Conservation (phyloP, 2,329 filamentous ascomycete species). For the Venturiaceae sp. region DNA sequence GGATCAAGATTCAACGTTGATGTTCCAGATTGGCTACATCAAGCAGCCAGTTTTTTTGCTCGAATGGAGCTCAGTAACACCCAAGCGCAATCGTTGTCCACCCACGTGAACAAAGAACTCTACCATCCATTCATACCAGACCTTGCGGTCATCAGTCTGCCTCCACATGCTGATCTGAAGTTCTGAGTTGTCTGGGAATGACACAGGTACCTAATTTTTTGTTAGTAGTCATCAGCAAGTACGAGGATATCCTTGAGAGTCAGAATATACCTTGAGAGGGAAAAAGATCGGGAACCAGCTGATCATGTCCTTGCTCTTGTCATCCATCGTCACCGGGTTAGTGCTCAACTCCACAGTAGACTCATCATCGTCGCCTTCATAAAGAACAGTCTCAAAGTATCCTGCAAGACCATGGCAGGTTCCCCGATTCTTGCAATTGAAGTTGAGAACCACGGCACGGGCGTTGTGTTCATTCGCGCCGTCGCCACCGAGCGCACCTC, state of each 20-base stretch:
- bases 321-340: conserved; percentile 82
- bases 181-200: conserved; percentile 75
- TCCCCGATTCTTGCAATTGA: conserved; percentile 68
- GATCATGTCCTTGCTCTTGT: conserved; percentile 95
- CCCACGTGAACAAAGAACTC: conserved; percentile 64
- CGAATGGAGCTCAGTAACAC: conserved; percentile 56
- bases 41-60: conserved; percentile 61
- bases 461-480: conserved; percentile 88
- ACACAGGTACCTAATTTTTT: conserved; percentile 63
- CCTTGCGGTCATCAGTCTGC: conserved; percentile 86
- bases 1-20: too few relatives aligned
- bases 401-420: conserved; percentile 85
- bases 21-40: conserved; percentile 41
- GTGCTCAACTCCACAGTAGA: conserved; percentile 76
- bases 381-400: conserved; percentile 96
- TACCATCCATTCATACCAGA: conserved; percentile 98
- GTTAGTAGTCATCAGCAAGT: not conserved
- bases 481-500: conserved; percentile 64
- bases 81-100: conserved; percentile 56
- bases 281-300: conserved; percentile 99
- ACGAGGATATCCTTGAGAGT: not conserved
- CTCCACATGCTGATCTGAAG: conserved; percentile 92
- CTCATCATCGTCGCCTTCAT: conserved; percentile 36
- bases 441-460: conserved; percentile 67
- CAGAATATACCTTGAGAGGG: conserved; percentile 68